These are phyloP conservation scores for Boletus coccyginus DNA, from an alignment of 768 basidiomycete species.

Conservation along the genomic window DNA sequence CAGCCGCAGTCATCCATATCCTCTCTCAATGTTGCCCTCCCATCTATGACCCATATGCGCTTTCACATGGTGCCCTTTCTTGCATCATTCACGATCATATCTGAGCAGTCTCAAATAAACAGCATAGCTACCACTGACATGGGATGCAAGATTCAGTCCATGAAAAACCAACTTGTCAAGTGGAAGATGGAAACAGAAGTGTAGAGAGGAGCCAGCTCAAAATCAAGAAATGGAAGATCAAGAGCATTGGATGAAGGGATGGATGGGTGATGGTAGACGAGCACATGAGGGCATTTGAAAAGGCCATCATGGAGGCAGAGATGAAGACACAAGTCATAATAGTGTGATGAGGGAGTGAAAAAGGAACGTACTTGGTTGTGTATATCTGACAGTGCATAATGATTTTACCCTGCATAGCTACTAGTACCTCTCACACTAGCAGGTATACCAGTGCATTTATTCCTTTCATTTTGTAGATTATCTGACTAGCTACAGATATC, in stretches of 20 bases:
- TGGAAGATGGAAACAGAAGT: slow-evolving; percentile 82
- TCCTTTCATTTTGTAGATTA: slow-evolving; percentile 23
- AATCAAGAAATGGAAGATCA: slow-evolving; percentile 82
- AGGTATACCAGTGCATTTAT: slow-evolving; percentile 18
- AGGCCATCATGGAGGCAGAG: slow-evolving; percentile 68
- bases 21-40: slow-evolving; percentile 39
- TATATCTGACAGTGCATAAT: slow-evolving; percentile 2
- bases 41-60: slow-evolving; percentile 69
- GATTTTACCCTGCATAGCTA: slow-evolving; percentile 8
- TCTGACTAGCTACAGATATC: not conserved
- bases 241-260: slow-evolving; percentile 42
- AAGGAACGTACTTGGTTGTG: not conserved
- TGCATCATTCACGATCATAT: slow-evolving; percentile 70
- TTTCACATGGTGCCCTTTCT: slow-evolving; percentile 73
- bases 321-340: slow-evolving; percentile 79
- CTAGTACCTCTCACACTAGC: slow-evolving; percentile 10
- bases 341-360: slow-evolving; percentile 49
- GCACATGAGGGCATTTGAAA: slow-evolving; percentile 73
- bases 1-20: slow-evolving; percentile 29
- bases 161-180: slow-evolving; percentile 79
- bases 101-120: slow-evolving; percentile 87
- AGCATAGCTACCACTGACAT: slow-evolving; percentile 82
- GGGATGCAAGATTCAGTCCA: slow-evolving; percentile 78
- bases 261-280: slow-evolving; percentile 74
- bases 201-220: slow-evolving; percentile 73